Base-by-base conservation (phyloP, 495 filamentous ascomycete genomes). In the Immersiella caudata region DNA sequence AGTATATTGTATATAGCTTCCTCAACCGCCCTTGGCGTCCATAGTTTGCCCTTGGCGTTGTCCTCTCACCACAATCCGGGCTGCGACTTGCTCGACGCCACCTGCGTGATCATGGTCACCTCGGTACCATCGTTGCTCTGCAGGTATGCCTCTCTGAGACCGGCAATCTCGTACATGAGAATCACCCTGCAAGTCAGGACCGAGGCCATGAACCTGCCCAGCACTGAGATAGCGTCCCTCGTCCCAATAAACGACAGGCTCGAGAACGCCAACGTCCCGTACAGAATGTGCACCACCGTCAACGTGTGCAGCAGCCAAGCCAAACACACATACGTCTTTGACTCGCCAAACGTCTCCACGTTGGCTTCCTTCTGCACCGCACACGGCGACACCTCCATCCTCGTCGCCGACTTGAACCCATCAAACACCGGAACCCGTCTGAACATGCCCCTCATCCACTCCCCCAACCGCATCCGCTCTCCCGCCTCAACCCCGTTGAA, bases 121-220 rank as follows among this genome's bases (percentile, higher is more conserved):
- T 12, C 9, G 11, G 40, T 46, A 12, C 40, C 11, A 2, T 12
- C 40, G 11, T 60, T 60, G 58, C 11, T 40, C 11, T 16, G 1
- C 27, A 27, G 58, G 25, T 64, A 67, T 20, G 65, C 56, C 56
- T 67, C 57, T 7, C 65, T 14, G 14, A 61, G 29, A 0, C 71
- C 71, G 0, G 69, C 52, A 6, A 74, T 60, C 61, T 76, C 74
- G 25, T 73, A 76, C 33, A 66, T 71, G 46, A 76, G 20, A n/a
- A 76, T 60, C 5, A 73, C 58, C 51, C 68, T 62, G 27, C 74
- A 74, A 7, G 16, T 56, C 5, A 71, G 4, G 20, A 70, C 70
- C 6, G 72, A 73, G 9, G 64, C 60, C 25, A 73, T 52, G 36
- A 69, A 74, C 55, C 70, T 55, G 20, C 65, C 60, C 26, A 76